Evolutionary conservation across 2,329 filamentous ascomycete species (phyloP).

Genomic region (Aspergillus ochraceoroseus): DNA sequence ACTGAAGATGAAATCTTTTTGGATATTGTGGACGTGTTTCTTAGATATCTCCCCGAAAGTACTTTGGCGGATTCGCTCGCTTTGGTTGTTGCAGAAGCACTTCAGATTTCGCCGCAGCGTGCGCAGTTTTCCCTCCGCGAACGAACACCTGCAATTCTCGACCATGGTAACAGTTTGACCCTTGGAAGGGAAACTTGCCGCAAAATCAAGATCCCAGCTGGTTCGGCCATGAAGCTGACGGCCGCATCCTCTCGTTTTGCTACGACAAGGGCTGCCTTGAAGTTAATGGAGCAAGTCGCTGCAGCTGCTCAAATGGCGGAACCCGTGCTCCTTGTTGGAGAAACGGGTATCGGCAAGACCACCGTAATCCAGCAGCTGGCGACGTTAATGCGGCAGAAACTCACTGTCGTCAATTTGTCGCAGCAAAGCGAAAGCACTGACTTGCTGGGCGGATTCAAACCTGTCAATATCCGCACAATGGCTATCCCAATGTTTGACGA

Average conservation of each 20-base stretch:
- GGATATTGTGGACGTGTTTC: conserved; percentile 89
- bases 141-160: conserved; percentile 66
- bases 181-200: conserved; percentile 62
- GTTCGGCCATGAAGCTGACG: conserved; percentile 43
- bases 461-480: conserved; percentile 81
- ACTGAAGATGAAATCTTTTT: conserved; percentile 80
- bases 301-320: conserved; percentile 79
- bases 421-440: conserved; percentile 98
- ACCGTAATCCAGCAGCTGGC: conserved; percentile 92
- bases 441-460: conserved; percentile 91
- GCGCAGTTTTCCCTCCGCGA: conserved; percentile 70
- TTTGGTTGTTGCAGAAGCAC: conserved; percentile 71
- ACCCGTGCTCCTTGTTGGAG: conserved; percentile 88
- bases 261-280: conserved; percentile 76
- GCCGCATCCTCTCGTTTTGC: conserved; percentile 60
- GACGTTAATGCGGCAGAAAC: conserved; percentile 72
- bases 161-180: conserved; percentile 54
- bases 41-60: conserved; percentile 68
- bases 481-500: conserved; percentile 88
- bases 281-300: conserved; percentile 81
- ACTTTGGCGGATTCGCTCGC: conserved; percentile 52
- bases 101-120: conserved; percentile 78
- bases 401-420: conserved; percentile 91
- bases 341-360: conserved; percentile 98
- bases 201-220: conserved; percentile 51